Evolutionary conservation across 306 rosid genomes (phyloP), one percentile per base, ranked within the genome.

Genomic region (Hylodesmum podocarpum): DNA sequence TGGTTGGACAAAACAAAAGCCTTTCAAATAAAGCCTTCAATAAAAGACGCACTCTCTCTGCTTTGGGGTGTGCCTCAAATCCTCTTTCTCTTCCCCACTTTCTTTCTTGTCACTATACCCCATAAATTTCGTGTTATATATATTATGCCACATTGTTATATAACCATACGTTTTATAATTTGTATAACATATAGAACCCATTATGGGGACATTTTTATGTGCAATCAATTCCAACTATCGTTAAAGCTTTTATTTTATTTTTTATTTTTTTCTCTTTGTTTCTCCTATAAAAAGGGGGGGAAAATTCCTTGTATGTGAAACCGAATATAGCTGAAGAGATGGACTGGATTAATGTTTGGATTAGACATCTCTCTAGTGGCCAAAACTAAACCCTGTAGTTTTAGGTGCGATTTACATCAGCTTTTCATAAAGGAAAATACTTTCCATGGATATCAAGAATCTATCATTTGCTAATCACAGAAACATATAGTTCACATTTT

Each of bases 181-280:
- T 64, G 6, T 19, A 3, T 6, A 6, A 36, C 68, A 13, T 43
- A 44, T 12, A n/a, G 21, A 34, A 47, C 31, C 66, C 76, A 67
- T 78, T 68, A 43, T 7, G 72, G 66, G 25, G 75, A 79, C 84
- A 68, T 68, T 74, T 76, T 79, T 47, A 58, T 58, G 76, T 66
- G 37, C 61, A 6, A 83, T 78, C 77, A 83, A 65, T 66, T 83
- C 86, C 41, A 57, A 7, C 65, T 51, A 77, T 70, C 49, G 2
- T 37, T 25, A 33, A 65, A 51, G 39, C n/a, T n/a, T n/a, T n/a
- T n/a, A n/a, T n/a, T n/a, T n/a, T n/a, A n/a, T 24, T 25, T 3
- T 19, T 49, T 67, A 10, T 4, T 24, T 53, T 57, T 73, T n/a
- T 22, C 1, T 10, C 31, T 36, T 66, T 47, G 27, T 72, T 72